Evolutionary conservation across 371 early-diverging fungal genomes (phyloP).

Genomic region (Nematocida parisii): DNA sequence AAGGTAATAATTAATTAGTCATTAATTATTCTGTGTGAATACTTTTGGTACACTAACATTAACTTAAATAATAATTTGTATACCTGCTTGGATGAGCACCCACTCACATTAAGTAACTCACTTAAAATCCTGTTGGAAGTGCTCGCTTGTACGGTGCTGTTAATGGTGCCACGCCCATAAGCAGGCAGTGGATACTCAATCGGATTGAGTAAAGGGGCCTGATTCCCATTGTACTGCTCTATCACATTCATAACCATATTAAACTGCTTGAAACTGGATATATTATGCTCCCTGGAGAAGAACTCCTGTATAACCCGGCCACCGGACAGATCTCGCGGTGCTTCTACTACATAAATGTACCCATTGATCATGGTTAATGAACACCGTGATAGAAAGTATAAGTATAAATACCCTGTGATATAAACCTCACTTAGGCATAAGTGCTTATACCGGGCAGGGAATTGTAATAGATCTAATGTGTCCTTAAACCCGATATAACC

Average conservation of each 20-base stretch:
- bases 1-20: too few relatives aligned
- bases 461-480: neutral
- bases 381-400: slow-evolving; percentile 13
- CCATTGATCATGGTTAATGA: neutral
- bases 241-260: neutral
- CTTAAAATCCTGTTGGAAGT: neutral
- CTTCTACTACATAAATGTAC: slow-evolving; percentile 6
- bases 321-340: neutral
- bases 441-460: neutral
- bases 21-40: too few relatives aligned
- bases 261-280: slow-evolving; percentile 21
- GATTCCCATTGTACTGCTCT: neutral
- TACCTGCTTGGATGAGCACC: neutral
- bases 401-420: slow-evolving; percentile 14
- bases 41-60: too few relatives aligned
- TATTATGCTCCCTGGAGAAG: slow-evolving; percentile 32
- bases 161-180: neutral
- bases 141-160: neutral
- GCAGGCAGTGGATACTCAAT: slow-evolving; percentile 24
- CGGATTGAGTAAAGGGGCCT: slow-evolving; percentile 20
- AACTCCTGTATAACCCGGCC: slow-evolving; percentile 24
- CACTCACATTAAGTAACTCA: neutral
- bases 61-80: too few relatives aligned
- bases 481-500: slow-evolving; percentile 24
- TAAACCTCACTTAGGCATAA: slow-evolving; percentile 13